Conservation (phyloP, 768 basidiomycete species). For the Boletus vinaceobasis region DNA sequence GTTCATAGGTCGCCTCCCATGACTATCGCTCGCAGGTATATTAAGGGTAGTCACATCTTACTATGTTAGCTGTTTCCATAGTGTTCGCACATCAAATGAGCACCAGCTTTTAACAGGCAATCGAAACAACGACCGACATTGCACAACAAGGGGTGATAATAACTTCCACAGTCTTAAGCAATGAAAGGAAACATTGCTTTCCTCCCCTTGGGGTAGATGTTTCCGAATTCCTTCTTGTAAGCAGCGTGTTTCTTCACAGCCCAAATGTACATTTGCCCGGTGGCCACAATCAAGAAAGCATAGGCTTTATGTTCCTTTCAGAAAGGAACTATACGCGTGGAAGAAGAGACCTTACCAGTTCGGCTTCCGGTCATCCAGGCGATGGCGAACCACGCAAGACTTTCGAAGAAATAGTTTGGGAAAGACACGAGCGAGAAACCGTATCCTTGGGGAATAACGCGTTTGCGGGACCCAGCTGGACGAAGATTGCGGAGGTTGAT, state of each 20-base stretch:
- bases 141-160: not conserved
- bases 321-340: not conserved
- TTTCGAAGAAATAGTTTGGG: slow-evolving; percentile 96
- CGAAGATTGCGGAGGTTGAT: slow-evolving; percentile 80
- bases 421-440: slow-evolving; percentile 84
- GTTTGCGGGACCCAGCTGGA: slow-evolving; percentile 70
- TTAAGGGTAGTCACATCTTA: not conserved
- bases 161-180: slow-evolving; percentile 6
- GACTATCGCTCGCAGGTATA: not conserved
- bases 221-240: slow-evolving; percentile 94
- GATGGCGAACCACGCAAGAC: slow-evolving; percentile 68
- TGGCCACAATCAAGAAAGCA: slow-evolving; percentile 61
- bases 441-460: slow-evolving; percentile 89
- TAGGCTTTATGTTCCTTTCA: slow-evolving; percentile 40
- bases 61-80: not conserved
- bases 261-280: slow-evolving; percentile 78
- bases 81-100: not conserved
- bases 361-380: slow-evolving; percentile 74
- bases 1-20: not conserved
- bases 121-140: not conserved
- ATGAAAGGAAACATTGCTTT: slow-evolving; percentile 77
- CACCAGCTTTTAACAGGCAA: not conserved
- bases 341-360: slow-evolving; percentile 49
- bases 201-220: slow-evolving; percentile 69
- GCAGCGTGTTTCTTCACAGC: slow-evolving; percentile 84